phyloP scores from a whole-genome alignment of 129 eudicot species.

The Helichrysum umbraculigerum region DNA sequence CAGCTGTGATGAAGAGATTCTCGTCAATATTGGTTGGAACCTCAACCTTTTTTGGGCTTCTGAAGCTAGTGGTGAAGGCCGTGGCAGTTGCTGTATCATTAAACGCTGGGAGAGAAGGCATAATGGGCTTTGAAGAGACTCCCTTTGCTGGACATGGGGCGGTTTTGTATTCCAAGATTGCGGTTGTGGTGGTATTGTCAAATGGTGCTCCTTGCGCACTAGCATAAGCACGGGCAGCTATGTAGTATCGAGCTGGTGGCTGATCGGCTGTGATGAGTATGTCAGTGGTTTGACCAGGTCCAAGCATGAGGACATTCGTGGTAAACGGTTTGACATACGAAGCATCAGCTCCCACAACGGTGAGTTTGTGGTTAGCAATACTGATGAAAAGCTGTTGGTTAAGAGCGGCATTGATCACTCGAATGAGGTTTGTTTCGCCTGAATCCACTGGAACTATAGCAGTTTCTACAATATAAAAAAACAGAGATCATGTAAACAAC shows the following conservation, averaged over 20 bases:
- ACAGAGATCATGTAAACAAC: background rate
- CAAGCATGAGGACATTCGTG: conserved; percentile 86
- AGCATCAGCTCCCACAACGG: conserved; percentile 92
- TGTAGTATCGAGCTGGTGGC: conserved; percentile 88
- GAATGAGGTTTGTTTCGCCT: conserved; percentile 83
- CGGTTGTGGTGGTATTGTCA: conserved; percentile 96
- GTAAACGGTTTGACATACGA: conserved; percentile 91
- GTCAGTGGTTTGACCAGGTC: conserved; percentile 98
- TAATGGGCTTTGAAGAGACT: conserved; percentile 43
- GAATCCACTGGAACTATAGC: conserved; percentile 66
- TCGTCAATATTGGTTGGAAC: conserved; percentile 81
- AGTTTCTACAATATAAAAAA: conserved; percentile 56
- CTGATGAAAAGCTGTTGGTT: conserved; percentile 90
- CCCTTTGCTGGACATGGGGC: conserved; percentile 72
- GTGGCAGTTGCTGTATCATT: conserved; percentile 89
- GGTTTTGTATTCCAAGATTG: conserved; percentile 80
- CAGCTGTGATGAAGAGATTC: conserved; percentile 69
- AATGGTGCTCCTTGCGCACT: conserved; percentile 90
- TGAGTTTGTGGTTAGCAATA: conserved; percentile 82
- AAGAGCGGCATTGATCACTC: conserved; percentile 77
- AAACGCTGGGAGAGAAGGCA: conserved; percentile 78
- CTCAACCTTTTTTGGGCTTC: conserved; percentile 53
- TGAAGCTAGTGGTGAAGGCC: conserved; percentile 64
- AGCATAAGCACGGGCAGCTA: conserved; percentile 87
- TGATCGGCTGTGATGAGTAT: conserved; percentile 86